These are phyloP conservation scores for Citrullus colocynthis DNA, from an alignment of 306 rosid genomes.

Conservation along the genomic window DNA sequence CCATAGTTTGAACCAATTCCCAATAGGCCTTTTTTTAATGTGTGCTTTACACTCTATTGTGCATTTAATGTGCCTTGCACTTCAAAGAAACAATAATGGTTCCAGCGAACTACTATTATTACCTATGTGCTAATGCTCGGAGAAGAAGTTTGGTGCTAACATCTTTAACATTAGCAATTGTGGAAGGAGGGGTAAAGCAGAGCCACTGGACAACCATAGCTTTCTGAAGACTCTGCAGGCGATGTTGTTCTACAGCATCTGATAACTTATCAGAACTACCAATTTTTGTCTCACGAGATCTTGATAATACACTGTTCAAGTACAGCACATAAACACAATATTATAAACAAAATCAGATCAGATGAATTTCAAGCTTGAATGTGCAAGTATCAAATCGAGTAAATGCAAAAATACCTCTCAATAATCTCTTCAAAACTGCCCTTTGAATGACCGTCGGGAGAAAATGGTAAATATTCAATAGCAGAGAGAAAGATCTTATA, in stretches of 20 bases:
- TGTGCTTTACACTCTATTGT: neutral
- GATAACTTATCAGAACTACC: conserved; percentile 45
- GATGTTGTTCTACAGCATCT: conserved; percentile 85
- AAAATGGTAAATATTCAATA: conserved; percentile 83
- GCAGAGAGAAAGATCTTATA: conserved; percentile 90
- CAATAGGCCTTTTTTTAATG: neutral
- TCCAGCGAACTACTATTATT: neutral
- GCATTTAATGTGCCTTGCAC: neutral
- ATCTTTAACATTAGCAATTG: conserved; percentile 56
- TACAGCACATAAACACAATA: conserved; percentile 12
- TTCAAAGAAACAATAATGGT: neutral
- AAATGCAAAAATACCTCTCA: conserved; percentile 44
- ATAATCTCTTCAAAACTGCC: conserved; percentile 92
- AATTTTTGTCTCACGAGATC: conserved; percentile 75
- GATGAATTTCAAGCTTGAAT: neutral
- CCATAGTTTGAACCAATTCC: neutral
- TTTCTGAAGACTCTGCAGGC: conserved; percentile 80
- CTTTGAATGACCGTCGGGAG: conserved; percentile 51
- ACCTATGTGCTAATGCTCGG: conserved; percentile 81
- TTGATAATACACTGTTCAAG: conserved; percentile 69
- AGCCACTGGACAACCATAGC: conserved; percentile 97
- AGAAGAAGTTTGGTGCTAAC: conserved; percentile 62
- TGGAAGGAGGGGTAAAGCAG: conserved; percentile 95
- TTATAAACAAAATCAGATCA: conserved; percentile 9
- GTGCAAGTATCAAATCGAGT: conserved; percentile 2